phyloP scores from a whole-genome alignment of 192 early-diverging fungal species.

The Coemansia sp. region DNA sequence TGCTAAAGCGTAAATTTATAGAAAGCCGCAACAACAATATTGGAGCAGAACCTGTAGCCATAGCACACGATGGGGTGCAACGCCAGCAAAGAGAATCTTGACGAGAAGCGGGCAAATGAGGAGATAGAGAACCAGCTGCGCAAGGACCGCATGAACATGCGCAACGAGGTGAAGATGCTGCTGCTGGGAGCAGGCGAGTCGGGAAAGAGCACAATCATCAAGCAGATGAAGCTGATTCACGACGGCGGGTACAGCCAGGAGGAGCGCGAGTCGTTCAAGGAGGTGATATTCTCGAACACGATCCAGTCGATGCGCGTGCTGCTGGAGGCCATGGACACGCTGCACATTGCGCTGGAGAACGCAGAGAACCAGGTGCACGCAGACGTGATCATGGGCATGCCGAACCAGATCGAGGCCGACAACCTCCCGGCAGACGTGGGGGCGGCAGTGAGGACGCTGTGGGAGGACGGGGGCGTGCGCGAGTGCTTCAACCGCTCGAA shows the following conservation, averaged over 20 bases:
- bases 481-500: slow-evolving; percentile 75
- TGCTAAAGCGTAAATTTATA: neutral
- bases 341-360: slow-evolving; percentile 71
- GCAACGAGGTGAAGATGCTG: slow-evolving; percentile 96
- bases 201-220: slow-evolving; percentile 95
- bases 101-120: slow-evolving; percentile 80
- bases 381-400: slow-evolving; percentile 74
- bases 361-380: slow-evolving; percentile 69
- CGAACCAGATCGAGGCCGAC: slow-evolving; percentile 85
- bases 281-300: slow-evolving; percentile 94
- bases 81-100: slow-evolving; percentile 78
- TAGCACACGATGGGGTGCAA: slow-evolving; percentile 78
- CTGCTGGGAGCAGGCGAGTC: slow-evolving; percentile 93
- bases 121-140: slow-evolving; percentile 88
- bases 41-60: no score
- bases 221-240: slow-evolving; percentile 98
- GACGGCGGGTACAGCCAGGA: slow-evolving; percentile 88
- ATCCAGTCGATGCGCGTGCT: slow-evolving; percentile 95
- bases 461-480: slow-evolving; percentile 81
- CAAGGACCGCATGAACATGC: slow-evolving; percentile 73
- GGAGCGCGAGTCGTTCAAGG: slow-evolving; percentile 90
- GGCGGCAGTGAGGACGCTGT: slow-evolving; percentile 75
- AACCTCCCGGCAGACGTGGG: slow-evolving; percentile 77
- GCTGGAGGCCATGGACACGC: slow-evolving; percentile 88
- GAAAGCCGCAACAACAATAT: neutral